Evolutionary conservation across 139 green algal genomes (phyloP), one percentile per base, ranked within the genome.

Genomic region (Edaphochlamys debaryana): DNA sequence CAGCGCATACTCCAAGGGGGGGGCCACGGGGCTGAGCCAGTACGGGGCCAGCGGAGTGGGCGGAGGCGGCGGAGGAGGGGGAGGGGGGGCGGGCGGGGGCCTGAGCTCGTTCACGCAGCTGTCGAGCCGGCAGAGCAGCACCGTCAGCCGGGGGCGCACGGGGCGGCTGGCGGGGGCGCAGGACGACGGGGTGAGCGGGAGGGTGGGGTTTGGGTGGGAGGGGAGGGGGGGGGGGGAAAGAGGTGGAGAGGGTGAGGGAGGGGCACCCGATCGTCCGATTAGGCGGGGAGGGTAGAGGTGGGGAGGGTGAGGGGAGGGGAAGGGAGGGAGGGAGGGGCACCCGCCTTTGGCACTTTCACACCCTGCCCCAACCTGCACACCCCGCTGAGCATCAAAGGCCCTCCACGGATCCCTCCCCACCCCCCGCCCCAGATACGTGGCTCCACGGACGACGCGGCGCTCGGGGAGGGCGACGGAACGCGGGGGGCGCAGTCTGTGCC

Each of bases 91-190:
- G 2, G 60, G 60, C 8, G 60, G 60, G 19, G 60, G n/a, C 60
- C 60, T 67, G 30, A 67, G 60, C 60, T 58, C 36, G 6, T 79
- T 79, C 72, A 79, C 54, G 27, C 36, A 50, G 36, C 72, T 68
- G 13, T 56, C 36, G 34, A 79, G 72, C 50, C 54, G 54, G 13
- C 72, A 68, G 54, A 69, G 54, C 72, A 69, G 52, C 27, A 69
- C 36, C 4, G 29, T 79, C 54, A 54, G 32, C 17, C 34, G 72
- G 25, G 52, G 72, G 54, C 52, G 54, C 19, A 68, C 36, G 37
- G 41, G 50, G 54, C 15, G 72, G 72, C 72, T 56, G 54, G 54
- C 17, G 32, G 50, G 34, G 22, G 37, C 32, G 6, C 11, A 34
- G 13, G 72, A 56, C 25, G 72, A 69, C 19, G 52, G 7, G 54